These are phyloP conservation scores for Venturia nashicola DNA, from an alignment of 2,329 filamentous ascomycete species.

Conservation along the genomic window DNA sequence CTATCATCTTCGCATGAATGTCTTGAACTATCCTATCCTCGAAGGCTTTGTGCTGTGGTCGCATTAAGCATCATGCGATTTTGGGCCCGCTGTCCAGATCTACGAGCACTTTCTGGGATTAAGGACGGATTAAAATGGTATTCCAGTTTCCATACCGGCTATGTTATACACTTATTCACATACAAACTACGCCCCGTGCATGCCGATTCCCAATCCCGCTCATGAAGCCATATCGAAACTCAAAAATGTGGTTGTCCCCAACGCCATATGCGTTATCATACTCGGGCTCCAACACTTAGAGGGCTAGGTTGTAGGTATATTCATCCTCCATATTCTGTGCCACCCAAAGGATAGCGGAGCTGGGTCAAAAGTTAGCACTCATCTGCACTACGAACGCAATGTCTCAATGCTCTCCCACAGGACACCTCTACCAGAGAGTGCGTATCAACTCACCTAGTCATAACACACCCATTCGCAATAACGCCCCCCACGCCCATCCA, in stretches of 20 bases:
- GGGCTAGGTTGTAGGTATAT: constrained; percentile 56
- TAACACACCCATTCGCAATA: constrained; percentile 50
- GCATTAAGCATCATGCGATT: too few relatives aligned
- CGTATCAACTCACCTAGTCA: constrained; percentile 45
- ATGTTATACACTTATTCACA: neutral
- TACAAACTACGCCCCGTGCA: neutral
- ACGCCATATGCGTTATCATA: neutral
- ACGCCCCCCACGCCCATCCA: constrained; percentile 59
- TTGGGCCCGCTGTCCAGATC: too few relatives aligned
- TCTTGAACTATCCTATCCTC: too few relatives aligned
- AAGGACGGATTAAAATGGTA: neutral
- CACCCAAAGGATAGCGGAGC: constrained; percentile 54
- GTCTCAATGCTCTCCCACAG: too few relatives aligned
- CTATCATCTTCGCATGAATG: too few relatives aligned
- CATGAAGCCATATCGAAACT: neutral
- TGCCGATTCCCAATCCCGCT: neutral
- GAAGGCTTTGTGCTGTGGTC: too few relatives aligned
- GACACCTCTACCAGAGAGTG: neutral
- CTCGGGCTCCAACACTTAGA: constrained; percentile 26
- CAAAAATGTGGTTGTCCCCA: neutral
- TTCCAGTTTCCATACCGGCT: neutral
- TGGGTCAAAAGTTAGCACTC: constrained; percentile 22
- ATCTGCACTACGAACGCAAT: too few relatives aligned
- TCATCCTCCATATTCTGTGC: constrained; percentile 64
- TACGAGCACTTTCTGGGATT: too few relatives aligned